These are phyloP conservation scores for Agrostemma githago DNA, from an alignment of 148 eudicot genomes.

Conservation along the genomic window DNA sequence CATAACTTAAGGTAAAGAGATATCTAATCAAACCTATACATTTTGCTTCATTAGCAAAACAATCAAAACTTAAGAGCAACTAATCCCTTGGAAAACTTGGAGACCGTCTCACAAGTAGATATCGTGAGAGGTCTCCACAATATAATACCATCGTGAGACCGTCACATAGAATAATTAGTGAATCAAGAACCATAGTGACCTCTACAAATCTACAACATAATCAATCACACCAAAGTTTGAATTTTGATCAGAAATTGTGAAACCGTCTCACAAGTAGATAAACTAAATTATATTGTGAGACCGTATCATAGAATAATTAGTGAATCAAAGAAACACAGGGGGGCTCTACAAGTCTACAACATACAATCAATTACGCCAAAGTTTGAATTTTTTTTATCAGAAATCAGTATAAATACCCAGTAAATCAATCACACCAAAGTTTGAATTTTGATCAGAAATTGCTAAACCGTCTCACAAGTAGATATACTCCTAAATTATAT, in stretches of 20 bases:
- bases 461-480: too few species aligned
- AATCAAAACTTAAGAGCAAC: constrained; percentile 13
- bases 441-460: constrained; percentile 7
- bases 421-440: background rate
- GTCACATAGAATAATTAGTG: background rate
- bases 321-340: background rate
- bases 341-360: background rate
- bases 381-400: constrained; percentile 17
- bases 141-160: background rate
- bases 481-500: background rate
- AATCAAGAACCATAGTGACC: background rate
- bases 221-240: background rate
- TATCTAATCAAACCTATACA: constrained; percentile 13
- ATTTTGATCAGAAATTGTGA: constrained; percentile 2
- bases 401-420: background rate
- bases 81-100: constrained; percentile 1
- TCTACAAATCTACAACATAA: background rate
- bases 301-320: background rate
- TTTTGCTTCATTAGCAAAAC: constrained; percentile 10
- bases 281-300: background rate
- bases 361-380: background rate
- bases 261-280: too few species aligned
- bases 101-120: too few species aligned
- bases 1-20: background rate
- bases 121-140: background rate